Conservation (phyloP, 305 asterid species). For the Ilex paraguariensis region DNA sequence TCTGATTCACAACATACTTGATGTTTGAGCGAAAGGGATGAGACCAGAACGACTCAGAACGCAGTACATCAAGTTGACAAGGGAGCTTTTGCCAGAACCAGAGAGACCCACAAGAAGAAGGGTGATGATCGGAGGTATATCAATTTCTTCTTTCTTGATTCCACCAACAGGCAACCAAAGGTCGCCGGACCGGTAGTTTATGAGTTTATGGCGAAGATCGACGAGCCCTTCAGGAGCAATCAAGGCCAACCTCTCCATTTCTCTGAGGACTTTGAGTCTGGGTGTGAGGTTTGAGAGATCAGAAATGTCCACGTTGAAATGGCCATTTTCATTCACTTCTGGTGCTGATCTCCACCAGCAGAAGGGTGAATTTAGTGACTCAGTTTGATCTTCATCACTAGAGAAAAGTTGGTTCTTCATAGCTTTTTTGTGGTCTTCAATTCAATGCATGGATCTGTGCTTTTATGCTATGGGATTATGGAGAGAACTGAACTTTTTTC, state of each 20-base stretch:
- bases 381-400: constrained; percentile 52
- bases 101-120: constrained; percentile 39
- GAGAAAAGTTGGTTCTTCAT: constrained; percentile 39
- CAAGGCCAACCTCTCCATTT: constrained; percentile 66
- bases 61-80: constrained; percentile 60
- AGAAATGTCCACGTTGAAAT: constrained; percentile 36
- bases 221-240: constrained; percentile 52
- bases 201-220: constrained; percentile 49
- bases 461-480: no score
- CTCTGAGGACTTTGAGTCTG: constrained; percentile 44
- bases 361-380: constrained; percentile 23
- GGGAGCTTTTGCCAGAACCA: constrained; percentile 57
- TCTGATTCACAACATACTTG: constrained; percentile 29
- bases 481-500: no score
- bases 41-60: constrained; percentile 68
- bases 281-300: constrained; percentile 48
- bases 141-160: constrained; percentile 49
- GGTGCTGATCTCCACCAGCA: constrained; percentile 57
- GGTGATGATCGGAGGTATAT: constrained; percentile 42
- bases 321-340: constrained; percentile 59
- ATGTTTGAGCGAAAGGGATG: constrained; percentile 76
- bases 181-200: constrained; percentile 52
- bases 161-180: constrained; percentile 75
- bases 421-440: no score
- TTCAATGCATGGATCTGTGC: no score